These are phyloP conservation scores for Exobasidium rhododendri DNA, from an alignment of 1,284 basidiomycete genomes.

Conservation along the genomic window DNA sequence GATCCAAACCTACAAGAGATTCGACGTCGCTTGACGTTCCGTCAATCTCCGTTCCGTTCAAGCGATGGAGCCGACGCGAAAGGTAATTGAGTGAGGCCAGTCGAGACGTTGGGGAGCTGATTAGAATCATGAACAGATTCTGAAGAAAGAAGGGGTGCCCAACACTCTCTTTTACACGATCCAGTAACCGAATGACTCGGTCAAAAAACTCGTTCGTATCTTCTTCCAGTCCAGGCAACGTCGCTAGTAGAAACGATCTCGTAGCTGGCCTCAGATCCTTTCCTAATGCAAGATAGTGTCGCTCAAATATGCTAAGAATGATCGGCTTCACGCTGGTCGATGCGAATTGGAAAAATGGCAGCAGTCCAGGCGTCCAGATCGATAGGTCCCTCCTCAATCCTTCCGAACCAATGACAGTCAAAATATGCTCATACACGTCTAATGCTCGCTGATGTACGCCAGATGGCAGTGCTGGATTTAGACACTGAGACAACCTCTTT, in stretches of 20 bases:
- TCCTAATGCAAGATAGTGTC: constrained; percentile 75
- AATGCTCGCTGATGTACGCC: constrained; percentile 94
- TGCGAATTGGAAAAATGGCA: constrained; percentile 98
- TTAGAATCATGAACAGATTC: constrained; percentile 87
- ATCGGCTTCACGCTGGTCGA: constrained; percentile 67
- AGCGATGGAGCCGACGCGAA: constrained; percentile 67
- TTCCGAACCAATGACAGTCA: constrained; percentile 81
- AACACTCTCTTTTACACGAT: constrained; percentile 70
- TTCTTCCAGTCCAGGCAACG: constrained; percentile 77
- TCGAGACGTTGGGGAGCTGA: constrained; percentile 81
- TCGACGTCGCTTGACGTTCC: constrained; percentile 17
- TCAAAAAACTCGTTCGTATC: constrained; percentile 96
- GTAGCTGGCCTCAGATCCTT: constrained; percentile 77
- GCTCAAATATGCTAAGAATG: constrained; percentile 42
- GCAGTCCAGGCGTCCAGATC: constrained; percentile 91
- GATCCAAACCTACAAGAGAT: constrained; percentile 64
- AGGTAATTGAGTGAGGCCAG: constrained; percentile 85
- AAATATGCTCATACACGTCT: constrained; percentile 89
- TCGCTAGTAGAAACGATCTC: constrained; percentile 86
- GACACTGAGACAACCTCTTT: constrained; percentile 90
- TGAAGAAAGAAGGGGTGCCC: constrained; percentile 81
- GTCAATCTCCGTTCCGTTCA: constrained; percentile 19
- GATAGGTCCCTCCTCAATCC: constrained; percentile 82
- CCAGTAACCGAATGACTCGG: constrained; percentile 78
- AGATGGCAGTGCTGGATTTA: constrained; percentile 92